Evolutionary conservation across 1,284 basidiomycete genomes (phyloP), one percentile per base, ranked within the genome.

Genomic region (Flammula alnicola): DNA sequence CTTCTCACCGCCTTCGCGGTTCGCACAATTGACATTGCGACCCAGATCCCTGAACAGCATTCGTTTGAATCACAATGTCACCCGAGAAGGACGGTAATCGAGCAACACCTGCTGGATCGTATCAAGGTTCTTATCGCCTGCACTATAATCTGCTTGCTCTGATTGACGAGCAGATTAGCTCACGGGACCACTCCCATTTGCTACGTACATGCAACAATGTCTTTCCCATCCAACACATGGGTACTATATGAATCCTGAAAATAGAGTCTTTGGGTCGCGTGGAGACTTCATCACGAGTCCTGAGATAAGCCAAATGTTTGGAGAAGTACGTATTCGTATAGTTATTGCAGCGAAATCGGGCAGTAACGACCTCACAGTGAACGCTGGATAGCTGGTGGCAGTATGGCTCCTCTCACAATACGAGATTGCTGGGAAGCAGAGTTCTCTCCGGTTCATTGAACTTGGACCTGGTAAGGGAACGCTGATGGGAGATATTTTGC

Each of bases 251-350:
- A 86, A 87, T 47, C 74, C 82, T 0, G 58, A 69, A 4, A 77
- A 87, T 51, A 78, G 85, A 31, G 88, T 98, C 2, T 92, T 99
- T 62, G 97, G 97, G 8, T 62, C 82, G 0, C 76, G 79, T 27
- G 97, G 97, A 3, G 97, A 99, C 72, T 99, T 99, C 63, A 89
- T 93, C 31, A 99, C 97, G 1, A 94, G 90, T 56, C 97, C 97
- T 1, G 97, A 99, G 66, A 98, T 99, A 47, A 92, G 86, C 59
- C 95, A 98, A 67, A 84, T 94, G 0, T 99, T 99, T 68, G 97
- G 97, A 55, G 96, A 99, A 84, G 94, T 95, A 63, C 52, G 80
- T 64, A 33, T 29, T 39, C 25, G 44, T 25, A 17, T 29, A 10
- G 14, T 46, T 44, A 10, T 22, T 27, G 35, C 17, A 41, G 20